Evolutionary conservation across 2,329 filamentous ascomycete species (phyloP).

Genomic region (Diaporthe sp.): DNA sequence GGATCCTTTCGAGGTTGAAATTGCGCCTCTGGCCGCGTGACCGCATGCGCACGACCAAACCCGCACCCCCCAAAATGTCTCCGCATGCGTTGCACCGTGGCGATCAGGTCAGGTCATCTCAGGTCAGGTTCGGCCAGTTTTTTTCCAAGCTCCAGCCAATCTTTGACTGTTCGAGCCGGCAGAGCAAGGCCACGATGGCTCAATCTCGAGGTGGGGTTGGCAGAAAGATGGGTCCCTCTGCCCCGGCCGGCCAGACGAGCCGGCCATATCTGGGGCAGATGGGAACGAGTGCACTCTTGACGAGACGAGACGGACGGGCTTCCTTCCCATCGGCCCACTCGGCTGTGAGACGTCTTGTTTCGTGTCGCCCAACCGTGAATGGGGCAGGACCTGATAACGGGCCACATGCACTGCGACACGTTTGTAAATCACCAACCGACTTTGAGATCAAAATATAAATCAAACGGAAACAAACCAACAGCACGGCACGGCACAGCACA

Average conservation of each 20-base stretch:
- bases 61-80: neutral
- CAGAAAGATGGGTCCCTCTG: neutral
- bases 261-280: slow-evolving; percentile 18
- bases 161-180: slow-evolving; percentile 1
- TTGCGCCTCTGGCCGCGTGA: slow-evolving; percentile 16
- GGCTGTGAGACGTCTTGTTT: neutral
- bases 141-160: neutral
- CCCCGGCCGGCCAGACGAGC: neutral
- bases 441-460: neutral
- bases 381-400: neutral
- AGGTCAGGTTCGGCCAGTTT: neutral
- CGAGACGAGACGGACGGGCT: slow-evolving; percentile 4
- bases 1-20: slow-evolving; percentile 1
- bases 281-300: neutral
- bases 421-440: slow-evolving; percentile 1
- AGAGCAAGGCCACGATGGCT: slow-evolving; percentile 13
- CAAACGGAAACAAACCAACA: neutral
- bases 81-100: slow-evolving; percentile 7
- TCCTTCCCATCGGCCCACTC: neutral
- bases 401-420: slow-evolving; percentile 12
- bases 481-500: neutral
- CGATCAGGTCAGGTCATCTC: neutral
- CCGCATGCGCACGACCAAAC: slow-evolving; percentile 7
- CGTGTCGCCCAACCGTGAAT: slow-evolving; percentile 1
- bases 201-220: slow-evolving; percentile 16